Evolutionary conservation across 257 asterid genomes (phyloP).

Genomic region (Solanum sejunctum): DNA sequence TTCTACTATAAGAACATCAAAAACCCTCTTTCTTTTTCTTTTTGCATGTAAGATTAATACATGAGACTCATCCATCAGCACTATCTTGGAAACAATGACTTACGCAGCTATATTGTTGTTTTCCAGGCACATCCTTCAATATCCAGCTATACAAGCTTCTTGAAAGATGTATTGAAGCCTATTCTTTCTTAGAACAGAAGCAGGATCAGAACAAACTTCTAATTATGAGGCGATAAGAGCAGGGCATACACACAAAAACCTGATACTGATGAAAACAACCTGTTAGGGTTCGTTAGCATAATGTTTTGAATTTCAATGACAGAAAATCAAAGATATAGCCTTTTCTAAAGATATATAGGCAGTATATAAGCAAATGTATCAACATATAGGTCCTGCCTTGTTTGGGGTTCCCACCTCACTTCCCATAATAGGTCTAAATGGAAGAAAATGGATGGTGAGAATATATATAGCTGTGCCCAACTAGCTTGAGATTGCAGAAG

Average conservation of each 20-base stretch:
- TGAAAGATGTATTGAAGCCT: not conserved
- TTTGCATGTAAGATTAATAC: not conserved
- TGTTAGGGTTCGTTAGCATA: not conserved
- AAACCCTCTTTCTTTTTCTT: not conserved
- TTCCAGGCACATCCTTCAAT: not conserved
- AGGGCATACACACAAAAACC: not conserved
- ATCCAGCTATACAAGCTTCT: not conserved
- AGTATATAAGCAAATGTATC: not conserved
- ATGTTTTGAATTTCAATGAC: not conserved
- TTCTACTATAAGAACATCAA: not conserved
- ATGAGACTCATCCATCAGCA: not conserved
- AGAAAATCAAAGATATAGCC: not conserved
- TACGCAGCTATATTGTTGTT: not conserved
- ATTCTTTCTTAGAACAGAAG: not conserved
- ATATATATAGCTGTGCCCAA: not conserved
- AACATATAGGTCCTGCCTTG: not conserved
- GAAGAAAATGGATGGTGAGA: not conserved
- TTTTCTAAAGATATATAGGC: not conserved
- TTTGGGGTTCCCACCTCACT: not conserved
- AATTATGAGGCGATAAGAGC: not conserved
- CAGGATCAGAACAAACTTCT: not conserved
- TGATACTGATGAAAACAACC: not conserved
- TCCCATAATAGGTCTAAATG: not conserved
- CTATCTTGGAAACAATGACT: not conserved
- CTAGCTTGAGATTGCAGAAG: not conserved